Percentiles rank a stretch among this genome's conserved stretches.
These are phyloP conservation scores for Fraxinus anomala DNA, from an alignment of 257 asterid genomes.

Conservation along the genomic window DNA sequence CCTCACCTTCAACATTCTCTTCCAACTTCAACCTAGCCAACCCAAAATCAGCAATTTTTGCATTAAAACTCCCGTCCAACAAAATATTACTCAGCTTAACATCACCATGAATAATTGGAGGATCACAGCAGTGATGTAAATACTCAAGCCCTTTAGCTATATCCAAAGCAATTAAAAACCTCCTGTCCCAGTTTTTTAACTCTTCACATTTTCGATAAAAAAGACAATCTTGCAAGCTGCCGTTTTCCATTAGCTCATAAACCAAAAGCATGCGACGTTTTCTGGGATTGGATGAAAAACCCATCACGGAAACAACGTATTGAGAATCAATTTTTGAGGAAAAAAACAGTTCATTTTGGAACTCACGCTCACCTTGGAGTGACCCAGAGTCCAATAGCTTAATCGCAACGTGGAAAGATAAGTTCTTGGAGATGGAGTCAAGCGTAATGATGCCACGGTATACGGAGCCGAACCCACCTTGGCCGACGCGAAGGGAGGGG, in stretches of 20 bases:
- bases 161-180: slow-evolving; percentile 64
- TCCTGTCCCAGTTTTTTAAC: slow-evolving; percentile 67
- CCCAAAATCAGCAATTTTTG: slow-evolving; percentile 94
- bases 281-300: slow-evolving; percentile 69
- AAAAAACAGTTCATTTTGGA: slow-evolving; percentile 81
- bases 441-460: slow-evolving; percentile 61
- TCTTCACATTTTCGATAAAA: slow-evolving; percentile 71
- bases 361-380: slow-evolving; percentile 92
- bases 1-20: slow-evolving; percentile 61
- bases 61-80: slow-evolving; percentile 59
- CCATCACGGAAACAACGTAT: slow-evolving; percentile 62
- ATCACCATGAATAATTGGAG: slow-evolving; percentile 87
- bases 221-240: slow-evolving; percentile 89
- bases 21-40: slow-evolving; percentile 80
- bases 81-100: slow-evolving; percentile 84
- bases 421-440: slow-evolving; percentile 27
- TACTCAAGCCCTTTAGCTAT: slow-evolving; percentile 89
- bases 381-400: slow-evolving; percentile 93
- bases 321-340: slow-evolving; percentile 73
- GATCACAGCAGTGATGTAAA: slow-evolving; percentile 85
- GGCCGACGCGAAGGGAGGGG: slow-evolving; percentile 73
- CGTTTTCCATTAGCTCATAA: slow-evolving; percentile 78
- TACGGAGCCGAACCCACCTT: slow-evolving; percentile 92
- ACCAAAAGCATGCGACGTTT: slow-evolving; percentile 79
- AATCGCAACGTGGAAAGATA: slow-evolving; percentile 49